These are phyloP conservation scores for Gossypium turneri DNA, from an alignment of 345 rosid genomes.

Conservation along the genomic window DNA sequence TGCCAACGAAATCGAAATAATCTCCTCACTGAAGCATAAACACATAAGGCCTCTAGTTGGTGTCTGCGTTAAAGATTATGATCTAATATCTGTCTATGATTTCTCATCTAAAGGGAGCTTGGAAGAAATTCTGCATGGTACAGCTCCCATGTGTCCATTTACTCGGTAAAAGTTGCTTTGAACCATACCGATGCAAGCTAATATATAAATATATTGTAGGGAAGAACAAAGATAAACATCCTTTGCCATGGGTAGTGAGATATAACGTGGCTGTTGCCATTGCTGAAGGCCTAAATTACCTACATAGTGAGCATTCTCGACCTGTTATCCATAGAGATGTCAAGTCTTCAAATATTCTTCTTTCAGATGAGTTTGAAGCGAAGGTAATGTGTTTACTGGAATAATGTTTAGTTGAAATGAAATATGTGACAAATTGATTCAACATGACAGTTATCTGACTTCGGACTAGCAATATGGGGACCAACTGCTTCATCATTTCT, in stretches of 20 bases:
- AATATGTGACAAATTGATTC: neutral
- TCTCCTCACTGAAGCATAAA: constrained; percentile 60
- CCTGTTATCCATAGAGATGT: constrained; percentile 87
- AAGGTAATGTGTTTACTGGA: constrained; percentile 39
- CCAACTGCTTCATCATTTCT: constrained; percentile 54
- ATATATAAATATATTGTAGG: constrained; percentile 20
- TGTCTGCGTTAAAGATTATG: constrained; percentile 45
- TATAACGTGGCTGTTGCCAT: constrained; percentile 54
- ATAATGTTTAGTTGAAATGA: no score
- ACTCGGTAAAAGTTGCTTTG: neutral
- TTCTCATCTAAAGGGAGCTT: constrained; percentile 68
- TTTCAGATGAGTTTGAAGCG: constrained; percentile 62
- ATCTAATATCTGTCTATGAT: constrained; percentile 69
- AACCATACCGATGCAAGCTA: constrained; percentile 16
- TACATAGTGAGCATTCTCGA: constrained; percentile 58
- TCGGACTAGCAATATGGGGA: constrained; percentile 87
- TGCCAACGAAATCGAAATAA: constrained; percentile 63
- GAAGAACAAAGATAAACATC: constrained; percentile 28
- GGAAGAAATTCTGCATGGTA: constrained; percentile 70
- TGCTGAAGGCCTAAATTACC: constrained; percentile 67
- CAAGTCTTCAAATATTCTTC: constrained; percentile 87
- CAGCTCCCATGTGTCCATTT: constrained; percentile 5
- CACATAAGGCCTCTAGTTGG: constrained; percentile 62
- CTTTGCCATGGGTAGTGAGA: constrained; percentile 59
- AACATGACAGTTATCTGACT: constrained; percentile 67